A percentile compares a stretch with the other conserved stretches of the same genome.
These are phyloP conservation scores for Kazachstania bromeliacearum DNA, from an alignment of 805 yeast species.

Conservation along the genomic window DNA sequence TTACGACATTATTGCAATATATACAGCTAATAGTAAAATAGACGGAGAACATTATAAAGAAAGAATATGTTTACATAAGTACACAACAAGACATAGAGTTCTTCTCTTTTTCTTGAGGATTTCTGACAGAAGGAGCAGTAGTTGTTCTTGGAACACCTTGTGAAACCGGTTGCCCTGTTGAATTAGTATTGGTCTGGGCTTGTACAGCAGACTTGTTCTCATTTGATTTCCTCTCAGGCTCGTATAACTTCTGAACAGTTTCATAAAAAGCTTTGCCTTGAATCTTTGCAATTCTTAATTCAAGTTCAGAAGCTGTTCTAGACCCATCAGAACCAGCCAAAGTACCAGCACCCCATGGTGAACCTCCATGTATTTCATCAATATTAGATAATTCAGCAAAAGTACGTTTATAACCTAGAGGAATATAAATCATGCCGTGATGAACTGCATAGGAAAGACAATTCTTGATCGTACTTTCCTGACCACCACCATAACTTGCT, in stretches of 20 bases:
- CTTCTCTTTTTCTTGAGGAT: background rate
- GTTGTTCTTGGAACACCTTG: background rate
- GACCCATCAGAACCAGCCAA: slow-evolving; percentile 70
- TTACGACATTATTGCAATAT: too few species aligned
- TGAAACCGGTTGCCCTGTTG: background rate
- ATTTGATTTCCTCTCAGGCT: background rate
- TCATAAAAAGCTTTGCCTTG: slow-evolving; percentile 63
- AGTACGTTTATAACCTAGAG: slow-evolving; percentile 59
- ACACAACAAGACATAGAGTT: background rate
- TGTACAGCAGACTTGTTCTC: background rate
- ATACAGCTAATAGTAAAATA: too few species aligned
- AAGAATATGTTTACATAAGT: background rate
- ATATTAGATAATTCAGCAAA: slow-evolving; percentile 48
- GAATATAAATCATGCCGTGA: slow-evolving; percentile 70
- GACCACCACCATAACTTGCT: slow-evolving; percentile 71
- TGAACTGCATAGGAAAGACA: slow-evolving; percentile 53
- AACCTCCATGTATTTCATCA: slow-evolving; percentile 68
- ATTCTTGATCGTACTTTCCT: slow-evolving; percentile 58
- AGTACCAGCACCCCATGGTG: slow-evolving; percentile 85
- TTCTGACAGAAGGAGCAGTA: background rate
- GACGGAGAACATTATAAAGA: too few species aligned
- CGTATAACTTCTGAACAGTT: slow-evolving; percentile 30
- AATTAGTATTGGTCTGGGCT: background rate
- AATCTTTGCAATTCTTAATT: slow-evolving; percentile 48
- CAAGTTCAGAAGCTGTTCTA: slow-evolving; percentile 55